Base-by-base conservation (phyloP, 768 basidiomycete species). In the Suillus paluster region DNA sequence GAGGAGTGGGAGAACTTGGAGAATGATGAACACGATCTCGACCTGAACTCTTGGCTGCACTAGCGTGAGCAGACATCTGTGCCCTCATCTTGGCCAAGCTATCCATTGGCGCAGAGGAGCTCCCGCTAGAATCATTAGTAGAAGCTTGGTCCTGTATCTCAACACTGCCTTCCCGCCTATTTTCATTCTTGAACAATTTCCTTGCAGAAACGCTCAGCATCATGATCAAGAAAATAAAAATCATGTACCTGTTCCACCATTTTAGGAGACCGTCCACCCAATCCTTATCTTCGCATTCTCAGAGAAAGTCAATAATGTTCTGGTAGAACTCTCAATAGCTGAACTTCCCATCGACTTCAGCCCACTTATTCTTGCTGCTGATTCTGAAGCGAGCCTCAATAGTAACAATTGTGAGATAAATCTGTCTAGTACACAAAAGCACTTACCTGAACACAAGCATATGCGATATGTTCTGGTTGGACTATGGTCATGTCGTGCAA, bases 311-410 rank as follows among this genome's bases (percentile, higher is more conserved):
- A 4, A 27, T 1, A 0, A 33, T 30, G 11, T 19, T 41, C 5
- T 58, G 58, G 8, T 67, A 67, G 27, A 60, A 66, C 1, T 54
- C 52, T 11, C 46, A 5, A 2, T 66, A 63, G 15, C 34, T 66
- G 45, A 67, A 67, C 0, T 0, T 2, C 0, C 58, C 15, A 5
- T 67, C 59, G 8, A 44, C 60, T 41, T 67, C 53, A 0, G 36
- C 6, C 66, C 66, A 67, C 6, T 25, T 14, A 1, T n/a, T 17
- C 61, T 44, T 9, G 59, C 33, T 42, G 41, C 59, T 66, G 34
- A 67, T 65, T 3, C 19, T 34, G 14, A 58, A 58, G n/a, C 19
- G 53, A 39, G 62, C 66, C 66, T 63, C n/a, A 8, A 14, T 27
- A n/a, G 19, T 5, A 42, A 42, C 19, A 42, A 4, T 42, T 42